Base-by-base conservation (phyloP, 2,329 filamentous ascomycete genomes). In the Fusarium succisae region DNA sequence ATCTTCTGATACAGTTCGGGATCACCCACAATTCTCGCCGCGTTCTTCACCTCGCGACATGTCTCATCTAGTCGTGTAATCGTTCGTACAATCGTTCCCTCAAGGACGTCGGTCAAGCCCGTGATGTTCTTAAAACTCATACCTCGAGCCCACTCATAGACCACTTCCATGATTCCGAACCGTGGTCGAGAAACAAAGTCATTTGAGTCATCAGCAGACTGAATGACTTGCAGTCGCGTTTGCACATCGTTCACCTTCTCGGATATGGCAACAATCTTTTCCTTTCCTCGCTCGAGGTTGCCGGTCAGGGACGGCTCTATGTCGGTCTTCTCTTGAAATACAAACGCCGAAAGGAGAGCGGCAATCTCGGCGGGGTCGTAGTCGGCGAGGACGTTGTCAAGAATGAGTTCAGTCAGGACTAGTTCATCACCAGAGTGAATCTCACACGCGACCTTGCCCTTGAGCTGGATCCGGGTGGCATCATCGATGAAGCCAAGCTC, bases 111-210 rank as follows among this genome's bases (percentile, higher is more conserved):
- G 13, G 96, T 99, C 80, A 99, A 85, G 75, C 96, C 93, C 0
- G 96, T 98, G 76, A 99, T 99, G 74, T 96, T 96, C 84, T 97
- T 97, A 87, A 99, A 99, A 59, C 94, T 96, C 94, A 98, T 98
- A 32, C 96, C 96, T 56, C 94, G 88, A 15, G 96, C 96, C 96
- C 96, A 99, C 83, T 99, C 96, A 81, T 98, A 98, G 39, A 99
- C 97, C 0, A 99, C 96, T 83, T 99, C 96, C 81, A 98, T 95
- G 63, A 99, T 89, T 3, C 96, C 96, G 80, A 99, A 99, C 15
- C 96, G 90, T 5, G 95, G 94, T 62, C 92, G 89, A 68, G 91
- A 94, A 41, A 94, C 93, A 79, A 98, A 98, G 82, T 98, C 96
- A 78, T 97, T 98, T 66, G 92, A 93, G 80, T 98, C 96, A 63